phyloP scores from a whole-genome alignment of 208 protist genomes.

The Novymonas esmeraldas region DNA sequence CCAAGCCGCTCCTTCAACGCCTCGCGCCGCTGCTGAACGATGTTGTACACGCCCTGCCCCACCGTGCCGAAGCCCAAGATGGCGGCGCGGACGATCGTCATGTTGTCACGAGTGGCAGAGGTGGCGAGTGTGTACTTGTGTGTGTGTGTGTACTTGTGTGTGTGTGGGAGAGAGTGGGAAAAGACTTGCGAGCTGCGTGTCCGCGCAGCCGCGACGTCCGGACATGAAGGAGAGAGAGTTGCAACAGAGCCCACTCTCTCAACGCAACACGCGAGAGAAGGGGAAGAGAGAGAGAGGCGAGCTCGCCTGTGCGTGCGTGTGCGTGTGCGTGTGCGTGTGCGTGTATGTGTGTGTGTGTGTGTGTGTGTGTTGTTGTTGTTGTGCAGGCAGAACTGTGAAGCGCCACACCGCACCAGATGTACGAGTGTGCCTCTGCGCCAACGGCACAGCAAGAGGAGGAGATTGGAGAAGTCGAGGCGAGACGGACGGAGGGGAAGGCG shows the following conservation, averaged over 20 bases:
- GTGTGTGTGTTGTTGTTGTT: not conserved
- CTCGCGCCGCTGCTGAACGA: slow-evolving; percentile 31
- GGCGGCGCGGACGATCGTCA: slow-evolving; percentile 22
- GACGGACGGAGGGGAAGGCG: too few relatives aligned
- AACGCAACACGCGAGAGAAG: not conserved
- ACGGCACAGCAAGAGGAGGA: too few relatives aligned
- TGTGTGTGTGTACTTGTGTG: too few relatives aligned
- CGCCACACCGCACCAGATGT: not conserved
- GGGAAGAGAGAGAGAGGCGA: not conserved
- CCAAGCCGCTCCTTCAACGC: slow-evolving; percentile 28
- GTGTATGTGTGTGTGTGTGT: not conserved
- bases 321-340: not conserved
- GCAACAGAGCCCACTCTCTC: not conserved
- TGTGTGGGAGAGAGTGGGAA: too few relatives aligned
- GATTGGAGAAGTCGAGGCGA: too few relatives aligned
- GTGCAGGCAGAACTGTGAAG: not conserved
- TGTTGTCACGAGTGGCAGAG: not conserved
- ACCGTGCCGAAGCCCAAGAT: slow-evolving; percentile 52
- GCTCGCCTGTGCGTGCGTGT: not conserved
- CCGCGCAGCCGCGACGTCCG: too few relatives aligned
- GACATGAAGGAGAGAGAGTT: too few relatives aligned
- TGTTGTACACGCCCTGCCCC: slow-evolving; percentile 43
- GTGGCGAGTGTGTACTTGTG: not conserved
- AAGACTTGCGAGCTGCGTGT: too few relatives aligned
- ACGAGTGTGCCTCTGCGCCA: not conserved